Evolutionary conservation across 257 asterid species (phyloP).

Genomic region (Nicotiana knightiana): DNA sequence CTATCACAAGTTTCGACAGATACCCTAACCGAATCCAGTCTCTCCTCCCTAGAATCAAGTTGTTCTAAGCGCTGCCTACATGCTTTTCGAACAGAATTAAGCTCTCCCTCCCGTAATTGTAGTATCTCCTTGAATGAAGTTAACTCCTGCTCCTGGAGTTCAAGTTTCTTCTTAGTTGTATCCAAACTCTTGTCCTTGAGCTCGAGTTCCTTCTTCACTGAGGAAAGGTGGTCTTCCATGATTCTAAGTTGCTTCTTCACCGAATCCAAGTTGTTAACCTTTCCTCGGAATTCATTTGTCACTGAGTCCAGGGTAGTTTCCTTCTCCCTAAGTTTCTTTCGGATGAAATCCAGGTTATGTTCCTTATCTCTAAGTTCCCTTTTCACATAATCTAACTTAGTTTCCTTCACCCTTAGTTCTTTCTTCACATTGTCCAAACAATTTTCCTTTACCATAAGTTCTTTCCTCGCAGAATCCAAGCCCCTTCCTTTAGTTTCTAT

Average conservation of each 20-base stretch:
- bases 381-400: not conserved
- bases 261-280: conserved; percentile 7
- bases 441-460: not conserved
- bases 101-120: conserved; percentile 19
- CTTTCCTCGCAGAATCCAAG: not conserved
- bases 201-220: conserved; percentile 24
- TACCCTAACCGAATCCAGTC: too few species aligned
- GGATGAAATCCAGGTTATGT: not conserved
- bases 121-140: conserved; percentile 13
- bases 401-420: not conserved
- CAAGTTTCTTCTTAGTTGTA: conserved; percentile 12
- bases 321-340: conserved; percentile 4
- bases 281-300: conserved; percentile 19
- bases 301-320: conserved; percentile 3
- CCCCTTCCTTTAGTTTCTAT: not conserved
- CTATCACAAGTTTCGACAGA: too few species aligned
- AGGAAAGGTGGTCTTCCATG: not conserved
- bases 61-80: conserved; percentile 11
- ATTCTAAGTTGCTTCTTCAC: not conserved
- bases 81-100: conserved; percentile 4
- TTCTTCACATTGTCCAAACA: not conserved
- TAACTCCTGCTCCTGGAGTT: conserved; percentile 9
- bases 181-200: conserved; percentile 7
- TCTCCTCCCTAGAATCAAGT: conserved; percentile 30
- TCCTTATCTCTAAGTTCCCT: not conserved